Evolutionary conservation across 2,329 filamentous ascomycete species (phyloP).

Genomic region (Laburnicola sp.): DNA sequence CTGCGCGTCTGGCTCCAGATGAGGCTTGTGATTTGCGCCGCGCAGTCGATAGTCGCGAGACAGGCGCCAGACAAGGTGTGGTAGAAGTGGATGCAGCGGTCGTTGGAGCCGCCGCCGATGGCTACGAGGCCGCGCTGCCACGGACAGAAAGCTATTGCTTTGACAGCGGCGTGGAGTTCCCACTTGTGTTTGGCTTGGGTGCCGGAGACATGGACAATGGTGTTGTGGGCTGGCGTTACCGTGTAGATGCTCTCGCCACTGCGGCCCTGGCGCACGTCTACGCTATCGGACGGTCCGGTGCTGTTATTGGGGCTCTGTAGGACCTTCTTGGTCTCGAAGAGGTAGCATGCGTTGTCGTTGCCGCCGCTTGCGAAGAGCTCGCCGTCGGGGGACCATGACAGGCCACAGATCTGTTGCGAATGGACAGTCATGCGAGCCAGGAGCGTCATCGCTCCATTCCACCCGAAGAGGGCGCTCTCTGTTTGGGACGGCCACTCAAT

Average conservation of each 20-base stretch:
- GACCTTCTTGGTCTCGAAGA: slow-evolving; percentile 72
- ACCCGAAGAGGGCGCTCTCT: slow-evolving; percentile 68
- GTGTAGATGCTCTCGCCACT: slow-evolving; percentile 40
- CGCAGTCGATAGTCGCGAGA: slow-evolving; percentile 87
- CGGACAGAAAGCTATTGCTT: slow-evolving; percentile 94
- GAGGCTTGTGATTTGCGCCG: slow-evolving; percentile 88
- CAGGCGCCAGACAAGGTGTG: slow-evolving; percentile 81
- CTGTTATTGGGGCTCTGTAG: slow-evolving; percentile 34
- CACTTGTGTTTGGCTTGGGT: slow-evolving; percentile 71
- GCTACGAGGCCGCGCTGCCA: slow-evolving; percentile 88
- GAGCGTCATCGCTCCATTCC: slow-evolving; percentile 77
- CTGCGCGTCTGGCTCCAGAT: slow-evolving; percentile 85
- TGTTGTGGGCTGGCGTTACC: slow-evolving; percentile 35
- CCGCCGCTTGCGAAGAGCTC: slow-evolving; percentile 81
- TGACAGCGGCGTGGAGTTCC: slow-evolving; percentile 83
- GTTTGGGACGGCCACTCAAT: slow-evolving; percentile 74
- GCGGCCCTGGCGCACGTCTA: slow-evolving; percentile 32
- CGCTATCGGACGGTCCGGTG: slow-evolving; percentile 14
- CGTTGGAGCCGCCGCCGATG: slow-evolving; percentile 89
- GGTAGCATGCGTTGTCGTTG: slow-evolving; percentile 86
- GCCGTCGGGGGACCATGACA: slow-evolving; percentile 83
- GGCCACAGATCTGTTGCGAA: slow-evolving; percentile 85
- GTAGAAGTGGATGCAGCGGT: slow-evolving; percentile 95
- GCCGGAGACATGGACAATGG: slow-evolving; percentile 52
- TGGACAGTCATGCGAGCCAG: slow-evolving; percentile 78